Percentiles rank a stretch among this genome's conserved stretches.
Evolutionary conservation across 192 early-diverging fungal species (phyloP).

Genomic region (Backusella liffmaniae): DNA sequence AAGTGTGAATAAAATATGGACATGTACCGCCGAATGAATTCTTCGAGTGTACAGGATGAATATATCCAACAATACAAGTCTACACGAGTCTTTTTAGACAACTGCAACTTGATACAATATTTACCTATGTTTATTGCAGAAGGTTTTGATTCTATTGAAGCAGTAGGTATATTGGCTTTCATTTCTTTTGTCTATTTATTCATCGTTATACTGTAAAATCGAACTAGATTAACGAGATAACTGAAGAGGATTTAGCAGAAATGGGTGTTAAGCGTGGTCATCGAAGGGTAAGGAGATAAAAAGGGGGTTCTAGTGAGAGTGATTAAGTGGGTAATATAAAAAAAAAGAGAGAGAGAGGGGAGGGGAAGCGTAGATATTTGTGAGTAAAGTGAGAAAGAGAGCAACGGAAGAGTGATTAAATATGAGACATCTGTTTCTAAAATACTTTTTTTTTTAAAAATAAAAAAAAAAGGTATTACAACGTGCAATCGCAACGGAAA

Average conservation of each 20-base stretch:
- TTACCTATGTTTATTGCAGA: slow-evolving; percentile 29
- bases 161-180: slow-evolving; percentile 14
- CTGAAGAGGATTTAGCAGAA: slow-evolving; percentile 35
- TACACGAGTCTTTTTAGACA: slow-evolving; percentile 11
- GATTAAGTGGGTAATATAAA: too few species aligned
- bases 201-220: neutral
- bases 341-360: too few species aligned
- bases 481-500: slow-evolving; percentile 27
- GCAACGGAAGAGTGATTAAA: neutral
- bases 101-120: slow-evolving; percentile 30
- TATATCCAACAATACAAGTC: neutral
- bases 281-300: slow-evolving; percentile 36
- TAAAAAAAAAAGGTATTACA: slow-evolving; percentile 29
- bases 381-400: too few species aligned
- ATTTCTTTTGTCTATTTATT: neutral
- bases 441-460: neutral
- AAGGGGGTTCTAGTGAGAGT: neutral
- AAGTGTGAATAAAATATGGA: neutral
- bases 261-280: slow-evolving; percentile 40
- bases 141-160: slow-evolving; percentile 34
- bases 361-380: too few species aligned
- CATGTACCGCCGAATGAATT: neutral
- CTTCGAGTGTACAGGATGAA: neutral
- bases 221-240: slow-evolving; percentile 35
- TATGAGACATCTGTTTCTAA: neutral